A percentile compares a stretch with the other conserved stretches of the same genome.
Conservation (phyloP, 2,329 filamentous ascomycete genomes). For the Allantophomopsis lycopodina region DNA sequence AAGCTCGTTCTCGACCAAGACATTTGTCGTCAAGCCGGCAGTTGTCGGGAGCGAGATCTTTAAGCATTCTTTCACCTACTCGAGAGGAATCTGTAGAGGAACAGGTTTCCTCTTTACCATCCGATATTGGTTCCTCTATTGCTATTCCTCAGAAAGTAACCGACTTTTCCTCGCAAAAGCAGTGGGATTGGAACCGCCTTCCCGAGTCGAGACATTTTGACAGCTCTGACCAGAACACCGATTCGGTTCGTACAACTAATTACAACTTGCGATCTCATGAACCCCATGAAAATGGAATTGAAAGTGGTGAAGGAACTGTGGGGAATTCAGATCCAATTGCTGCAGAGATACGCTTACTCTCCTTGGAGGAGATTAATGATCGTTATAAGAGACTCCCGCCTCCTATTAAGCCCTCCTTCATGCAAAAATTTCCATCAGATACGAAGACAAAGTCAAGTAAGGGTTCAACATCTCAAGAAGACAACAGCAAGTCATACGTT, state of each 20-base stretch:
- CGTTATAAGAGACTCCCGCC: too few species aligned
- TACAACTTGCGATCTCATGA: too few species aligned
- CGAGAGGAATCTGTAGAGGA: constrained; percentile 8
- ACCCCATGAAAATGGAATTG: too few species aligned
- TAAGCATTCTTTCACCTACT: constrained; percentile 12
- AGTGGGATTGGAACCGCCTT: not conserved
- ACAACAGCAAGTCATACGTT: not conserved
- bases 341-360: too few species aligned
- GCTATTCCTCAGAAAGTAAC: not conserved
- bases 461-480: too few species aligned
- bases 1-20: constrained; percentile 11
- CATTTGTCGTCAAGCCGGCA: constrained; percentile 9
- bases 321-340: too few species aligned
- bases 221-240: not conserved
- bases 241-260: not conserved
- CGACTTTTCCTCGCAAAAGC: not conserved
- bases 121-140: not conserved
- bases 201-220: not conserved
- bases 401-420: too few species aligned
- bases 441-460: too few species aligned
- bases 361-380: too few species aligned
- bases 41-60: constrained; percentile 8
- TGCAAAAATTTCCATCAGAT: too few species aligned
- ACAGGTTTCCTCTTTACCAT: not conserved
- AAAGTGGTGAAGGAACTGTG: too few species aligned